Evolutionary conservation across 306 rosid species (phyloP).

Genomic region (Elaeagnus macrophylla): DNA sequence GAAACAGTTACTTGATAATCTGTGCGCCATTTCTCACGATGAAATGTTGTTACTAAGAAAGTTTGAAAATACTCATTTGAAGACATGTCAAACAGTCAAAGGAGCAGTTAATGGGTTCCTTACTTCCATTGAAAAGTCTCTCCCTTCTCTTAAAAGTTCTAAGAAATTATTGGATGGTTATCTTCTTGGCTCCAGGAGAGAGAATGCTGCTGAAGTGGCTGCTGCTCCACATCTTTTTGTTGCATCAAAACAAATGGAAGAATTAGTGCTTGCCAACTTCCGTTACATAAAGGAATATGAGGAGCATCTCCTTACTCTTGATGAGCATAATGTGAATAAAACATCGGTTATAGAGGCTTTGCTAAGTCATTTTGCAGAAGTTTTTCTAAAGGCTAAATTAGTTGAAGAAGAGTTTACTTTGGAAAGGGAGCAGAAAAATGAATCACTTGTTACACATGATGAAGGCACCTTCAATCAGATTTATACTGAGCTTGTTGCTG

Average conservation of each 20-base stretch:
- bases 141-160: constrained; percentile 48
- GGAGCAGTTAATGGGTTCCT: constrained; percentile 39
- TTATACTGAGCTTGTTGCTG: constrained; percentile 20
- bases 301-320: constrained; percentile 30
- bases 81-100: constrained; percentile 42
- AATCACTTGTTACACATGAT: constrained; percentile 10
- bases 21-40: constrained; percentile 40
- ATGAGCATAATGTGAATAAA: constrained; percentile 27
- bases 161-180: constrained; percentile 65
- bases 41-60: constrained; percentile 57
- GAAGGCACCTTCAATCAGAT: constrained; percentile 12
- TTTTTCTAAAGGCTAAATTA: constrained; percentile 43
- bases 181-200: constrained; percentile 42
- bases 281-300: constrained; percentile 35
- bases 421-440: constrained; percentile 15
- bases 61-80: constrained; percentile 41
- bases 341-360: constrained; percentile 44
- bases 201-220: constrained; percentile 30
- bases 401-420: constrained; percentile 49
- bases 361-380: constrained; percentile 46
- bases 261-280: constrained; percentile 50
- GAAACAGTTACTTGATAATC: constrained; percentile 71
- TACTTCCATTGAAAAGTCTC: constrained; percentile 42
- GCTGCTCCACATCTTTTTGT: constrained; percentile 25
- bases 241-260: constrained; percentile 55